These are phyloP conservation scores for Blumeriella jaapii DNA, from an alignment of 2,329 filamentous ascomycete species.

Conservation along the genomic window DNA sequence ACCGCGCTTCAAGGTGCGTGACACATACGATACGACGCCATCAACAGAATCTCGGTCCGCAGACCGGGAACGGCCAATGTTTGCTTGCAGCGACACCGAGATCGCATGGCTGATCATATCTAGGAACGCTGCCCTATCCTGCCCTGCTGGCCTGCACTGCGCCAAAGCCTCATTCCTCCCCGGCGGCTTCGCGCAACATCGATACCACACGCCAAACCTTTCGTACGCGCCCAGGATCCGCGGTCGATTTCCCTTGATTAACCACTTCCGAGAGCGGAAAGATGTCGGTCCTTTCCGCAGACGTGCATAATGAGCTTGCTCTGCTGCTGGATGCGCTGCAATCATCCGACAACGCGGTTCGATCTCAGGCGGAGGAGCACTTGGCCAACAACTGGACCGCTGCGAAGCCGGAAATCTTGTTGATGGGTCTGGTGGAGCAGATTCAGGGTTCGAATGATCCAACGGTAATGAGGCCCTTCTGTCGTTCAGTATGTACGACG, in stretches of 20 bases:
- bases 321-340: conserved; percentile 83
- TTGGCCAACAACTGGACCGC: conserved; percentile 83
- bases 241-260: background rate
- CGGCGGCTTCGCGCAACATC: background rate
- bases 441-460: conserved; percentile 56
- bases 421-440: conserved; percentile 93
- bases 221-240: background rate
- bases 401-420: conserved; percentile 68
- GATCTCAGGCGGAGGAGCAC: conserved; percentile 80
- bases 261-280: conserved; percentile 4
- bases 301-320: conserved; percentile 72
- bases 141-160: too few relatives aligned
- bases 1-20: too few relatives aligned
- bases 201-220: too few relatives aligned
- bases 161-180: too few relatives aligned
- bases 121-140: too few relatives aligned
- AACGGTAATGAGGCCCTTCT: conserved; percentile 20
- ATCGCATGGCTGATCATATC: too few relatives aligned
- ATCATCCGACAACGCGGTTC: conserved; percentile 76
- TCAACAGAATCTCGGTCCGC: too few relatives aligned
- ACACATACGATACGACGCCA: too few relatives aligned
- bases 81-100: too few relatives aligned
- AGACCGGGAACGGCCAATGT: too few relatives aligned
- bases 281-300: conserved; percentile 80
- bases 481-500: background rate